These are phyloP conservation scores for Termitomyces sp. DNA, from an alignment of 768 basidiomycete species.

Conservation along the genomic window DNA sequence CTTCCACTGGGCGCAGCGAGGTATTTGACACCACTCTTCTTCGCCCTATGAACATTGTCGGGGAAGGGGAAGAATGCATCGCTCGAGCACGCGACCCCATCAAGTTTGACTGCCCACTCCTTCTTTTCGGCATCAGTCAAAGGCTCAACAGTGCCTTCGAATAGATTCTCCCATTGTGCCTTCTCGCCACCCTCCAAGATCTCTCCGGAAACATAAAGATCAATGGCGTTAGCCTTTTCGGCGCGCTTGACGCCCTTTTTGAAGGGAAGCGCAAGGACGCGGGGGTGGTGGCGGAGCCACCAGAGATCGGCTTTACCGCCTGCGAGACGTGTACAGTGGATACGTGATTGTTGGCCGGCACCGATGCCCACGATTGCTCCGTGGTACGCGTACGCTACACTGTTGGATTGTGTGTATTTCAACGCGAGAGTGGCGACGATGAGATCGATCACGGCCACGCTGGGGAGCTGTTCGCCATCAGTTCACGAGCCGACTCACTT, in stretches of 20 bases:
- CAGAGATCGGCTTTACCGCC: slow-evolving; percentile 98
- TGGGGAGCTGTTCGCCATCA: slow-evolving; percentile 56
- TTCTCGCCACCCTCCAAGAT: slow-evolving; percentile 86
- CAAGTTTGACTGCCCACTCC: slow-evolving; percentile 71
- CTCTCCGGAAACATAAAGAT: slow-evolving; percentile 92
- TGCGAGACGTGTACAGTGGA: slow-evolving; percentile 98
- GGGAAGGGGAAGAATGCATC: slow-evolving; percentile 99
- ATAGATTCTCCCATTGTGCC: slow-evolving; percentile 86
- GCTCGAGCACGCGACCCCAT: slow-evolving; percentile 88
- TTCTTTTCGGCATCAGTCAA: slow-evolving; percentile 70
- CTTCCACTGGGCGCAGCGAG: slow-evolving; percentile 91
- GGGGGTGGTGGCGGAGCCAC: slow-evolving; percentile 98
- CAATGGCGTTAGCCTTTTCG: slow-evolving; percentile 98
- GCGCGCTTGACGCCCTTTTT: slow-evolving; percentile 97
- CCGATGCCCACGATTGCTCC: slow-evolving; percentile 95
- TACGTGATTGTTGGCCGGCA: slow-evolving; percentile 97
- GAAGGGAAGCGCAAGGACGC: slow-evolving; percentile 90
- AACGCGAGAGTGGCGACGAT: slow-evolving; percentile 95
- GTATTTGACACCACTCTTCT: slow-evolving; percentile 89
- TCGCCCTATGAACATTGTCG: slow-evolving; percentile 93
- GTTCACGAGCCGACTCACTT: neutral
- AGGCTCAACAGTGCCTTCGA: slow-evolving; percentile 67
- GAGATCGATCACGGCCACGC: slow-evolving; percentile 80
- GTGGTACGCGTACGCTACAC: slow-evolving; percentile 90
- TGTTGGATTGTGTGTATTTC: slow-evolving; percentile 99